Evolutionary conservation across 2,329 filamentous ascomycete species (phyloP).

Genomic region (Fusarium mangiferae): DNA sequence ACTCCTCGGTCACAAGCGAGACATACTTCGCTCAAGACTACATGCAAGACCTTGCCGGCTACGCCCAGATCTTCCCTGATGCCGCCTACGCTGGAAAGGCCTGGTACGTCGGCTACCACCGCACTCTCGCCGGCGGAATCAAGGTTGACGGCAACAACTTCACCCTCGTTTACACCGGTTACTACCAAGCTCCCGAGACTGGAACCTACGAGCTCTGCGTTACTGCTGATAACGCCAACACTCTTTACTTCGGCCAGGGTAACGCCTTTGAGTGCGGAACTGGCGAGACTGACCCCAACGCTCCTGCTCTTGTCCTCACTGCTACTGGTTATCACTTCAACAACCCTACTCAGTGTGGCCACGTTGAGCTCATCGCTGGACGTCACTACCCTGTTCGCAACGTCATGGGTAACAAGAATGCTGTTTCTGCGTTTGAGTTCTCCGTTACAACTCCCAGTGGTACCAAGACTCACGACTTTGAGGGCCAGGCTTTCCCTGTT

Average conservation of each 20-base stretch:
- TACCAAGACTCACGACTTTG: background rate
- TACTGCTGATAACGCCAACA: conserved; percentile 38
- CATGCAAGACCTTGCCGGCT: background rate
- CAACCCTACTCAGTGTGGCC: conserved; percentile 29
- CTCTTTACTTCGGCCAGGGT: conserved; percentile 36
- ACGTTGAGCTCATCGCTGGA: conserved; percentile 22
- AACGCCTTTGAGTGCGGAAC: conserved; percentile 32
- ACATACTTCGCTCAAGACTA: background rate
- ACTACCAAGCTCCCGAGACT: conserved; percentile 24
- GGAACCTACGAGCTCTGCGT: conserved; percentile 35
- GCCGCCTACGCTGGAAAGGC: background rate
- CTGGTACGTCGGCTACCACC: background rate
- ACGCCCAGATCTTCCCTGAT: background rate
- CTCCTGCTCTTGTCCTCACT: conserved; percentile 1
- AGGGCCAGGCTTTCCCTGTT: background rate
- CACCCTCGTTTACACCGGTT: conserved; percentile 37
- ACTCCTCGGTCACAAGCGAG: background rate
- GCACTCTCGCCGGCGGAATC: conserved; percentile 17
- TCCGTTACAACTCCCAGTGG: background rate
- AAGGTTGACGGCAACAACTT: conserved; percentile 40
- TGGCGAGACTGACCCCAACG: conserved; percentile 17
- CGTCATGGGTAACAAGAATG: conserved; percentile 33
- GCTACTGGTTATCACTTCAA: conserved; percentile 13
- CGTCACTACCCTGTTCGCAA: conserved; percentile 35
- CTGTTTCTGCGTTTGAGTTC: background rate